A percentile compares a stretch with the other conserved stretches of the same genome.
Conservation (phyloP, 2,329 filamentous ascomycete species). For the Colletotrichum gigasporum region DNA sequence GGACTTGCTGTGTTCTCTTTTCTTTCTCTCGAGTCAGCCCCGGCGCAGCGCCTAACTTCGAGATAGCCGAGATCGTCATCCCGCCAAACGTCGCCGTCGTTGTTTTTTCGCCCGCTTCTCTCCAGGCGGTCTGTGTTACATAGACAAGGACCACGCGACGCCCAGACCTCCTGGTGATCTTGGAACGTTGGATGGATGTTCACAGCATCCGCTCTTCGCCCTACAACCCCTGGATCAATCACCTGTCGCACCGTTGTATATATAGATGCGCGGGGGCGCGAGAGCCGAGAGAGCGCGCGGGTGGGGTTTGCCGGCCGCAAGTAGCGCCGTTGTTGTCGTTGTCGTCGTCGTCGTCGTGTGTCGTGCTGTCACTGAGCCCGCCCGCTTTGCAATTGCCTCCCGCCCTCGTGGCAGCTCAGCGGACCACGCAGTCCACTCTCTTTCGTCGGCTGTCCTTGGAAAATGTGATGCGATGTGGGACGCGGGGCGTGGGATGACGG, state of each 20-base stretch:
- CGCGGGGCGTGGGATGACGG: neutral
- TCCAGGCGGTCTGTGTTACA: constrained; percentile 17
- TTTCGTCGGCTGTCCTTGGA: neutral
- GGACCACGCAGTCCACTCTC: too few species aligned
- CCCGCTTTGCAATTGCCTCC: constrained; percentile 3
- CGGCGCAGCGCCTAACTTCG: constrained; percentile 5
- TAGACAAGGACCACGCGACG: neutral
- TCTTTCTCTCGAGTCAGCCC: neutral
- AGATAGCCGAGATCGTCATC: neutral
- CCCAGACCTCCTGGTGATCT: constrained; percentile 12
- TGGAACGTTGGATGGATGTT: neutral
- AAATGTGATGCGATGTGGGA: neutral
- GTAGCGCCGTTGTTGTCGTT: neutral
- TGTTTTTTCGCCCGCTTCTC: constrained; percentile 4
- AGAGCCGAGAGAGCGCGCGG: neutral
- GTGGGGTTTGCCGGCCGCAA: neutral
- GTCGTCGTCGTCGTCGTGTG: too few species aligned
- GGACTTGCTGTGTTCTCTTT: constrained; percentile 9
- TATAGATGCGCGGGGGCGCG: neutral
- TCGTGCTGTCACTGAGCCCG: too few species aligned
- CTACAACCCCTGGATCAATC: constrained; percentile 3
- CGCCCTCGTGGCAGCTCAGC: constrained; percentile 23
- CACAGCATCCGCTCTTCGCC: neutral
- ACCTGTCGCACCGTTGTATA: neutral
- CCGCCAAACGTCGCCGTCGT: constrained; percentile 6